These are phyloP conservation scores for Suhomyces anneliseae DNA, from an alignment of 1,139 yeast genomes.

Conservation along the genomic window DNA sequence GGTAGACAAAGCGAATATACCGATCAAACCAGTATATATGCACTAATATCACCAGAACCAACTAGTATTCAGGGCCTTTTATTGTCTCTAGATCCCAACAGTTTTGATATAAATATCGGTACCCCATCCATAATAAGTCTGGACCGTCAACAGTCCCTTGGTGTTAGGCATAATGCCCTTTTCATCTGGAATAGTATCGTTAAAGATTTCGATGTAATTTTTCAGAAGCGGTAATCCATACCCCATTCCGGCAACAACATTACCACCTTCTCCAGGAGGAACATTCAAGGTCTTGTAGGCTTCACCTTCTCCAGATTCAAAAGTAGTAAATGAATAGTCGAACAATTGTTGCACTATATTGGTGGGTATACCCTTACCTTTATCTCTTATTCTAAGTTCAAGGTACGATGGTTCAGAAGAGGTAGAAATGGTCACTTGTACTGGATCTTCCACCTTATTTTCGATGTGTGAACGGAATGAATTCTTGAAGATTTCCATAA, in stretches of 20 bases:
- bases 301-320: constrained; percentile 59
- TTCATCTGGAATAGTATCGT: constrained; percentile 29
- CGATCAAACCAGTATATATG: background rate
- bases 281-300: constrained; percentile 59
- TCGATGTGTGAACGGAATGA: constrained; percentile 86
- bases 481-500: constrained; percentile 85
- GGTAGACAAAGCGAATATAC: no score
- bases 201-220: constrained; percentile 47
- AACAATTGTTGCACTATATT: constrained; percentile 64
- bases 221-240: constrained; percentile 88
- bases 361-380: constrained; percentile 85
- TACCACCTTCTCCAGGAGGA: constrained; percentile 70
- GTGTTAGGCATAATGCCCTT: constrained; percentile 17
- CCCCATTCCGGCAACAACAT: constrained; percentile 92
- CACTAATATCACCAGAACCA: background rate
- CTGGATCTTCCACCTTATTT: constrained; percentile 57
- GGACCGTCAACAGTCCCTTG: constrained; percentile 73
- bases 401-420: constrained; percentile 43
- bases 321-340: constrained; percentile 84
- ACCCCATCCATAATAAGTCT: constrained; percentile 85
- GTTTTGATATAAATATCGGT: constrained; percentile 47
- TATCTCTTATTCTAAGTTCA: constrained; percentile 76
- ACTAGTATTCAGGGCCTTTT: background rate
- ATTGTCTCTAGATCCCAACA: constrained; percentile 18
- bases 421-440: constrained; percentile 65